phyloP scores from a whole-genome alignment of 1,284 basidiomycete species.

The Pseudozyma hubeiensis region DNA sequence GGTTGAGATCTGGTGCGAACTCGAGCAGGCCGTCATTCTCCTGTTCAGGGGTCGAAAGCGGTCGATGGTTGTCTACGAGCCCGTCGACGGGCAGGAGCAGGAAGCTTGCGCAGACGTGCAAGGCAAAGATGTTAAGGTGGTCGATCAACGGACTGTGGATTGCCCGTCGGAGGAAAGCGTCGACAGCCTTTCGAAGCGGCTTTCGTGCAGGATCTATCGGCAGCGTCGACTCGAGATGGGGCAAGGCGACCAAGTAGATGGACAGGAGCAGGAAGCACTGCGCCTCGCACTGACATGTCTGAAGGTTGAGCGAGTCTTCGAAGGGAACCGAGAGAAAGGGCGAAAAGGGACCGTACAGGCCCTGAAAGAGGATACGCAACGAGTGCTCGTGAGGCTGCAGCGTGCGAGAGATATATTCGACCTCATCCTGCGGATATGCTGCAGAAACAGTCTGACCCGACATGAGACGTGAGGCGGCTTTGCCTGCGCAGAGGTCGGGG shows the following conservation, averaged over 20 bases:
- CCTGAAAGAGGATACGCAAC: conserved; percentile 31
- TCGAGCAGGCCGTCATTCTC: conserved; percentile 40
- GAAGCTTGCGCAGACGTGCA: conserved; percentile 40
- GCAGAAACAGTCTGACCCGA: conserved; percentile 7
- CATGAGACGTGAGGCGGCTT: conserved; percentile 32
- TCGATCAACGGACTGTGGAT: conserved; percentile 30
- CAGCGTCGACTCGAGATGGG: conserved; percentile 33
- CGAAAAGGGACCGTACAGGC: conserved; percentile 35
- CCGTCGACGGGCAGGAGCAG: conserved; percentile 42
- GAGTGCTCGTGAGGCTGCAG: conserved; percentile 28
- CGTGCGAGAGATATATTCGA: conserved; percentile 16
- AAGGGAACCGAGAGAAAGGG: conserved; percentile 44
- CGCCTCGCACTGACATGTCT: conserved; percentile 24
- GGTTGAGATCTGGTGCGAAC: conserved; percentile 41
- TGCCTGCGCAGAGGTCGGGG: conserved; percentile 30
- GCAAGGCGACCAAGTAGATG: conserved; percentile 33
- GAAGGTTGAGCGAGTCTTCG: conserved; percentile 25
- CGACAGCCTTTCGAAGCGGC: conserved; percentile 35
- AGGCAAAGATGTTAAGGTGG: conserved; percentile 41
- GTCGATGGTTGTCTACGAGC: conserved; percentile 21
- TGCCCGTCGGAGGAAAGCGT: conserved; percentile 31
- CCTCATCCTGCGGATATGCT: conserved; percentile 21
- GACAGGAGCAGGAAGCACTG: conserved; percentile 37
- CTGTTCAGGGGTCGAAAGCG: conserved; percentile 26
- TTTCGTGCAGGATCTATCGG: conserved; percentile 6